Evolutionary conservation across 345 rosid species (phyloP).

Genomic region (Limnanthes douglasii): DNA sequence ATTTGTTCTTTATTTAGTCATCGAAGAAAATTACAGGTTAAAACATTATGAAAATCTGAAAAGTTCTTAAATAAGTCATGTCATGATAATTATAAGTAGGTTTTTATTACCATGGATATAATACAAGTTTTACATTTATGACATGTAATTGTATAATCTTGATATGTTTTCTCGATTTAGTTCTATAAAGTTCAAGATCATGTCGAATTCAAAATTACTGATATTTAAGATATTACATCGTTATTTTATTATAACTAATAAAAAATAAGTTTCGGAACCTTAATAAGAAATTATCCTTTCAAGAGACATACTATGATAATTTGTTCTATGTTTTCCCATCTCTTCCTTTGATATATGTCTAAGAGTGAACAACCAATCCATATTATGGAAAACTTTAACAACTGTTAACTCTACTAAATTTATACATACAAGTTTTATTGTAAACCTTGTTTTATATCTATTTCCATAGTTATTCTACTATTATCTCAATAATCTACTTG

Average conservation of each 20-base stretch:
- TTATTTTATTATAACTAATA: background rate
- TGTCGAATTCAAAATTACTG: too few species aligned
- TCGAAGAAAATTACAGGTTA: too few species aligned
- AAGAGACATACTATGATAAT: constrained; percentile 71
- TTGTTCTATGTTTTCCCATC: constrained; percentile 62
- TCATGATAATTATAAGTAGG: too few species aligned
- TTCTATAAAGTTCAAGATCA: too few species aligned
- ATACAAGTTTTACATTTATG: too few species aligned
- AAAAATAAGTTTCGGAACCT: constrained; percentile 18
- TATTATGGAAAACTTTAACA: constrained; percentile 75
- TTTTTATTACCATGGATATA: too few species aligned
- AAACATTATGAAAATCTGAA: too few species aligned
- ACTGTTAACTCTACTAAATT: constrained; percentile 46
- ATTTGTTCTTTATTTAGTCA: background rate
- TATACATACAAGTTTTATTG: constrained; percentile 32
- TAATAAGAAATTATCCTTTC: constrained; percentile 65
- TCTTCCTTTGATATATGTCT: constrained; percentile 86
- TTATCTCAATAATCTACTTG: constrained; percentile 39
- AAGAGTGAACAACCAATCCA: constrained; percentile 82
- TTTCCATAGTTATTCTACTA: constrained; percentile 33
- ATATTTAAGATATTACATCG: background rate
- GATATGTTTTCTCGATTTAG: too few species aligned
- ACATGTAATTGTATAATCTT: too few species aligned
- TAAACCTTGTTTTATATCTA: constrained; percentile 56
- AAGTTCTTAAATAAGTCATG: too few species aligned